These are phyloP conservation scores for Suillus luteus DNA, from an alignment of 768 basidiomycete genomes.

Conservation along the genomic window DNA sequence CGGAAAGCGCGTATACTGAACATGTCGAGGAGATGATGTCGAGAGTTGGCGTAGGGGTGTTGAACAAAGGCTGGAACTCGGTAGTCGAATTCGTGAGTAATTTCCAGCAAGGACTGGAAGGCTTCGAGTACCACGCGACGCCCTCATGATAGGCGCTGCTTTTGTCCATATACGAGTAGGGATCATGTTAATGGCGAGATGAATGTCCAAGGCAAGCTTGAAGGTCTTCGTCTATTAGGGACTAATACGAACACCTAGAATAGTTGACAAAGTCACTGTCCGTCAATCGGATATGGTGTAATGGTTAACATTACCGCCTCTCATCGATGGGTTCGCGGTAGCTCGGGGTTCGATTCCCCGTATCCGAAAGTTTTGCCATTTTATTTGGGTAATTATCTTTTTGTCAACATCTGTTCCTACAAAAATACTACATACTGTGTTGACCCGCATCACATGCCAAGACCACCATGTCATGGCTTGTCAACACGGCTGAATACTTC, in stretches of 20 bases:
- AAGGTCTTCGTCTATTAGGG: neutral
- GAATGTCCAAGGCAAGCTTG: neutral
- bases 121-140: neutral
- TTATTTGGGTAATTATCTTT: no score
- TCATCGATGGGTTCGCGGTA: constrained; percentile 37
- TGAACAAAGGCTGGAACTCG: neutral
- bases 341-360: constrained; percentile 62
- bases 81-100: neutral
- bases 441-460: no score
- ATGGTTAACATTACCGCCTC: constrained; percentile 13
- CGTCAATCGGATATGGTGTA: constrained; percentile 5
- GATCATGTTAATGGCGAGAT: neutral
- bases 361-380: constrained; percentile 40
- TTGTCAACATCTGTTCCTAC: no score
- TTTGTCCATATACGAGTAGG: neutral
- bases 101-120: neutral
- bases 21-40: constrained; percentile 20
- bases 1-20: constrained; percentile 32
- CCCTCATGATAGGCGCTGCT: neutral
- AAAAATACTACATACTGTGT: no score
- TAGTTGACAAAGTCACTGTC: accelerated
- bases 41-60: constrained; percentile 21
- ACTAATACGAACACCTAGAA: no score
- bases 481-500: no score
- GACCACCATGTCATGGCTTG: no score